Evolutionary conservation across 176 grass and related monocot species (phyloP), one percentile per base, ranked within the genome.

Genomic region (Oryza coarctata): DNA sequence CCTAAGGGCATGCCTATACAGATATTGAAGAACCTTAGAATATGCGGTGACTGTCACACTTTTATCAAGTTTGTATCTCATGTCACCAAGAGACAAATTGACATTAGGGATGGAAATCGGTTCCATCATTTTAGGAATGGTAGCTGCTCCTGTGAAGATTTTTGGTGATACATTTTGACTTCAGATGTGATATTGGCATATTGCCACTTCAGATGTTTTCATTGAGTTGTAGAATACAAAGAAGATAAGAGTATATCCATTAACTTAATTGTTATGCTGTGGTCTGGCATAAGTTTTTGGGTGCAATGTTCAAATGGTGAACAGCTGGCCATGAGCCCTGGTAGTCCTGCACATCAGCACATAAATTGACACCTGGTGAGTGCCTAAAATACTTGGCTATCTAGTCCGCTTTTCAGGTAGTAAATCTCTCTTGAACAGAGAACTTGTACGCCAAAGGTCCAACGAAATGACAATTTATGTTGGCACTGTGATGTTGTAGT

Each of bases 21-120:
- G 77, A 97, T 97, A 83, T 91, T 97, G 77, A 97, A 97, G 81
- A 97, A 97, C 47, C 89, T 97, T 55, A 87, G 94, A 77, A 93
- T 93, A 82, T 97, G 94, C 34, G 94, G 94, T 60, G 94, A 97
- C 82, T 93, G 94, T 82, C 94, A 97, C 65, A 87, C 87, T 77
- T 92, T 90, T 12, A 67, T 93, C 23, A 97, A 93, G 82, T 91
- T 93, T 29, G 89, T 93, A 69, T 97, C 91, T 33, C 85, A 84
- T 44, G 85, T 89, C 33, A 92, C 91, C 39, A 85, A 92, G 63
- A 86, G 94, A 84, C 77, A 93, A 58, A 88, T 97, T 77, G 87
- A 89, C 73, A 83, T 97, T 77, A 87, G 94, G 81, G 94, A 97
- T 70, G 91, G 91, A 36, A 97, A 97, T 63, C 79, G 91, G 29